Conservation (phyloP, 2,329 filamentous ascomycete species). For the Blumeriella jaapii region DNA sequence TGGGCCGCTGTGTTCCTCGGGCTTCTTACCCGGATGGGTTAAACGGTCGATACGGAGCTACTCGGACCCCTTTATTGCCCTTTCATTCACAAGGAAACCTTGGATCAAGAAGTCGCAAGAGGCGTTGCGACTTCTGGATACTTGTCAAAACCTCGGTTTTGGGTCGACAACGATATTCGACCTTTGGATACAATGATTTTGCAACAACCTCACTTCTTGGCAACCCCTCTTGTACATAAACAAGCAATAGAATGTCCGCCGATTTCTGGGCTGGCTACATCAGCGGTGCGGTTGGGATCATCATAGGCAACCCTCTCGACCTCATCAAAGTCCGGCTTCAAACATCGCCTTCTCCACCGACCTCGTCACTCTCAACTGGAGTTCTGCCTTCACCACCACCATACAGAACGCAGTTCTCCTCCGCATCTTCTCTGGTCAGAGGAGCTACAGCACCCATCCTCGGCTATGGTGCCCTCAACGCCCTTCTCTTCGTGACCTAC, state of each 20-base stretch:
- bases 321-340: slow-evolving; percentile 73
- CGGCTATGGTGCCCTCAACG: slow-evolving; percentile 84
- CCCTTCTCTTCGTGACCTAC: slow-evolving; percentile 80
- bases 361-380: slow-evolving; percentile 6
- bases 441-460: slow-evolving; percentile 78
- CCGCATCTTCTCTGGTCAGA: slow-evolving; percentile 34
- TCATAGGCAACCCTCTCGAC: slow-evolving; percentile 81
- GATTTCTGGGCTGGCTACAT: slow-evolving; percentile 94
- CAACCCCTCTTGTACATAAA: background rate
- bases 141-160: background rate
- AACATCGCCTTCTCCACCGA: slow-evolving; percentile 34
- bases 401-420: slow-evolving; percentile 28
- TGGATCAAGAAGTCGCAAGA: slow-evolving; percentile 7
- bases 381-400: slow-evolving; percentile 6
- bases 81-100: slow-evolving; percentile 9
- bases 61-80: slow-evolving; percentile 16
- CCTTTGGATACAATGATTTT: slow-evolving; percentile 4
- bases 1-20: slow-evolving; percentile 20
- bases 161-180: background rate
- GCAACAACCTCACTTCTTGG: background rate
- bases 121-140: slow-evolving; percentile 6
- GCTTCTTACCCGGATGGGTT: slow-evolving; percentile 18
- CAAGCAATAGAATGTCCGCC: slow-evolving; percentile 30
- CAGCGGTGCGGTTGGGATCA: slow-evolving; percentile 73
- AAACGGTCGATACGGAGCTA: slow-evolving; percentile 18